phyloP scores from a whole-genome alignment of 2,329 filamentous ascomycete genomes.

The Chaetomiaceae sp. region DNA sequence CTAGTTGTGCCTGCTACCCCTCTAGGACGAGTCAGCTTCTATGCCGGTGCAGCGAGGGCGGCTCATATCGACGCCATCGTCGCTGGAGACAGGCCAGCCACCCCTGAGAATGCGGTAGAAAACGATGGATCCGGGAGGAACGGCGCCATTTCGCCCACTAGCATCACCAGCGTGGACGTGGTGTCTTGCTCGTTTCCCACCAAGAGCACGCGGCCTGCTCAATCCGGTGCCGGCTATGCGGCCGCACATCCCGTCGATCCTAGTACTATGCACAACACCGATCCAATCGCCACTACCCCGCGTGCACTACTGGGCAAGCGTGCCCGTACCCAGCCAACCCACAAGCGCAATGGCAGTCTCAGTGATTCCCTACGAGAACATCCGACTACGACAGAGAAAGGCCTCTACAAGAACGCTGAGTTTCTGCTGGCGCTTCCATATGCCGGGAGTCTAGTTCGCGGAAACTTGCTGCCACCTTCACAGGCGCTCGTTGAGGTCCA shows the following conservation, averaged over 20 bases:
- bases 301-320: conserved; percentile 53
- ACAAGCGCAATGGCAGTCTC: conserved; percentile 83
- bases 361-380: conserved; percentile 76
- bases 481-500: conserved; percentile 72
- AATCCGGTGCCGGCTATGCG: conserved; percentile 36
- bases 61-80: conserved; percentile 44
- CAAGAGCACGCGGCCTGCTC: conserved; percentile 39
- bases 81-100: conserved; percentile 40
- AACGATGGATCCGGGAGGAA: conserved; percentile 29
- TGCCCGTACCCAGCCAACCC: conserved; percentile 48
- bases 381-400: conserved; percentile 42
- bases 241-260: conserved; percentile 52
- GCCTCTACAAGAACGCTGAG: conserved; percentile 49
- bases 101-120: conserved; percentile 36
- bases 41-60: conserved; percentile 40
- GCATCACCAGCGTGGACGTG: conserved; percentile 54
- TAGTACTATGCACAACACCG: conserved; percentile 40
- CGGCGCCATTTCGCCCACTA: conserved; percentile 45
- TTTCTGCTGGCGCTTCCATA: conserved; percentile 59
- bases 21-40: conserved; percentile 36
- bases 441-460: conserved; percentile 79
- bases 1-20: conserved; percentile 29
- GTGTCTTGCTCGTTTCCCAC: conserved; percentile 59
- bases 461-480: conserved; percentile 74
- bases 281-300: conserved; percentile 52